Evolutionary conservation across 148 eudicot genomes (phyloP).

Genomic region (Pharnaceum exiguum): DNA sequence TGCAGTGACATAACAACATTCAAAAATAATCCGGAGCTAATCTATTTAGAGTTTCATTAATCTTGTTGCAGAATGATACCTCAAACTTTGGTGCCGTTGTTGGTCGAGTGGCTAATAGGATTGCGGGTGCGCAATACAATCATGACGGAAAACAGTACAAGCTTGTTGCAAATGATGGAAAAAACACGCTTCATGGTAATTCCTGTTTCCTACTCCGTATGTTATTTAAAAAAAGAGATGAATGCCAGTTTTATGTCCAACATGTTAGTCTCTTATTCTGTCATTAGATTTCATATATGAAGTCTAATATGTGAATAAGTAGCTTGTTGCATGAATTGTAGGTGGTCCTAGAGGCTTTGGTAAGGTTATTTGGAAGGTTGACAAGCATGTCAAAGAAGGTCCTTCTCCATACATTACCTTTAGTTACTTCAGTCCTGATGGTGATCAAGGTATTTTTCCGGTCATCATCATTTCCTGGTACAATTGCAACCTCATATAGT

Average conservation of each 20-base stretch:
- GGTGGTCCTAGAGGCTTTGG: slow-evolving; percentile 74
- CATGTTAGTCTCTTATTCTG: neutral
- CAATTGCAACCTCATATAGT: too few relatives aligned
- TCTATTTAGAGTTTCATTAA: too few relatives aligned
- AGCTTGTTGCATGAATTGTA: neutral
- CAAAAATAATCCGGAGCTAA: too few relatives aligned
- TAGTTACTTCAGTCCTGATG: slow-evolving; percentile 56
- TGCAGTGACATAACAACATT: too few relatives aligned
- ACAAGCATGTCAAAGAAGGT: slow-evolving; percentile 30
- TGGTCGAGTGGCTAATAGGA: slow-evolving; percentile 88
- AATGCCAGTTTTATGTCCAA: too few relatives aligned
- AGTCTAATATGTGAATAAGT: neutral
- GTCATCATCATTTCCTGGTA: neutral
- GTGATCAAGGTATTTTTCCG: slow-evolving; percentile 52
- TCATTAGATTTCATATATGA: neutral
- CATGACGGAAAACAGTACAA: slow-evolving; percentile 55
- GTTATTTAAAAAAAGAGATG: neutral
- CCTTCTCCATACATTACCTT: slow-evolving; percentile 45
- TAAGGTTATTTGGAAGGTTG: slow-evolving; percentile 57
- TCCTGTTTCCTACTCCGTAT: neutral
- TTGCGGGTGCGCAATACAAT: slow-evolving; percentile 60
- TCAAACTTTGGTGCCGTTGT: slow-evolving; percentile 62
- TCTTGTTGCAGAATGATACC: slow-evolving; percentile 49
- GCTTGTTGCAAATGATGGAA: slow-evolving; percentile 51
- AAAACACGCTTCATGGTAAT: slow-evolving; percentile 71